Evolutionary conservation across 2,329 filamentous ascomycete genomes (phyloP).

Genomic region (Colletotrichum endophyticum): DNA sequence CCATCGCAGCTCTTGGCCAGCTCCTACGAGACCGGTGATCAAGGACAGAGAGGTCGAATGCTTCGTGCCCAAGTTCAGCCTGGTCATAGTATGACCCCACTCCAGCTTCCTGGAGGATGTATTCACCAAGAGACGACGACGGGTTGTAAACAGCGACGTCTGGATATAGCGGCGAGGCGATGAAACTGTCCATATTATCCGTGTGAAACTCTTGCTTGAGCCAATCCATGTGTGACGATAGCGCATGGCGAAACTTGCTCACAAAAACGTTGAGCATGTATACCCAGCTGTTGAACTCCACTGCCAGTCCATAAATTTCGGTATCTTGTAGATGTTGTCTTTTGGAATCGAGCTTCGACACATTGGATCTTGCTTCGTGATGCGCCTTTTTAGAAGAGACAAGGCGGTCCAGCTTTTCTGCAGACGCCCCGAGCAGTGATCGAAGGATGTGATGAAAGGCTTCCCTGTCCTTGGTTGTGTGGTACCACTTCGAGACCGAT

Average conservation of each 20-base stretch:
- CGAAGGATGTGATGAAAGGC: background rate
- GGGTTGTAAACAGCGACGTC: background rate
- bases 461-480: background rate
- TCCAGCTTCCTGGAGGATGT: background rate
- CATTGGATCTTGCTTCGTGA: background rate
- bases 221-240: background rate
- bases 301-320: background rate
- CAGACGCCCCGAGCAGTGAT: background rate
- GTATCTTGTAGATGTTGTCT: background rate
- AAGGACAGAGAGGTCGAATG: background rate
- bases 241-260: background rate
- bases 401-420: background rate
- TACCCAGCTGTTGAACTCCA: background rate
- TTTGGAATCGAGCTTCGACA: background rate
- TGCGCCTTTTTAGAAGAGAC: background rate
- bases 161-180: background rate
- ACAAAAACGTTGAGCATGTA: background rate
- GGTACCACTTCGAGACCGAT: background rate
- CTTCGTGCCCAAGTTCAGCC: background rate
- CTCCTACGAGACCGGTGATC: background rate
- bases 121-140: background rate
- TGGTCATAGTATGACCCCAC: background rate
- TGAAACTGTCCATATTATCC: background rate
- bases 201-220: background rate
- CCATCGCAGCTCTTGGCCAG: background rate